Base-by-base conservation (phyloP, 345 rosid genomes). In the Nephelium lappaceum region DNA sequence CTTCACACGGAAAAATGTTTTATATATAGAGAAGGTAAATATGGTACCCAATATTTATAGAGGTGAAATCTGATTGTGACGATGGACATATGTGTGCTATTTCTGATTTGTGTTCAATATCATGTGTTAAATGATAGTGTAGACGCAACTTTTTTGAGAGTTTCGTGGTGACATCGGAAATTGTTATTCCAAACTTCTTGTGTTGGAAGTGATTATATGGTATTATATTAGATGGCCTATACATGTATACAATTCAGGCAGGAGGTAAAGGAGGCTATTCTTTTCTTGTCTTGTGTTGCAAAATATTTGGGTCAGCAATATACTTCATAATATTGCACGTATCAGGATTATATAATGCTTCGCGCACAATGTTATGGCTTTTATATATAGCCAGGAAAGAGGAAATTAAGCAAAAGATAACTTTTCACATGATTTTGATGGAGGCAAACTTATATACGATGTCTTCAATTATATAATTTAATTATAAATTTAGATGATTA, bases 241-340 rank as follows among this genome's bases (percentile, higher is more conserved):
- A 45, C 6, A 11, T 12, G 53, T 73, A 5, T 60, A 10, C 51
- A 49, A 21, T 15, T 5, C 6, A 39, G 61, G 51, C 51, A 21
- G 49, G 23, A 64, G 23, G 36, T 43, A 67, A 67, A 58, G 67
- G 42, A 8, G 64, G 67, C 41, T 60, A 78, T 85, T 80, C 85
- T 43, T 85, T 85, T 83, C 84, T 82, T 85, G 81, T 31, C 36
- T 3, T 74, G 77, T 23, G 72, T 9, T 43, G 61, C 70, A 75
- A 63, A 60, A 60, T 8, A 42, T 60, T 73, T 73, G 24, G 14
- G 23, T 45, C 12, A 45, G 51, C 11, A 11, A 45, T 11, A 11
- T 45, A 45, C 51, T 45, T 45, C 51, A 3, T 3, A 7, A 45
- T 3, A 7, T 45, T 18, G 43, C 74, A 71, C 64, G 43, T 16